phyloP scores from a whole-genome alignment of 768 basidiomycete genomes.

The Imleria badia region DNA sequence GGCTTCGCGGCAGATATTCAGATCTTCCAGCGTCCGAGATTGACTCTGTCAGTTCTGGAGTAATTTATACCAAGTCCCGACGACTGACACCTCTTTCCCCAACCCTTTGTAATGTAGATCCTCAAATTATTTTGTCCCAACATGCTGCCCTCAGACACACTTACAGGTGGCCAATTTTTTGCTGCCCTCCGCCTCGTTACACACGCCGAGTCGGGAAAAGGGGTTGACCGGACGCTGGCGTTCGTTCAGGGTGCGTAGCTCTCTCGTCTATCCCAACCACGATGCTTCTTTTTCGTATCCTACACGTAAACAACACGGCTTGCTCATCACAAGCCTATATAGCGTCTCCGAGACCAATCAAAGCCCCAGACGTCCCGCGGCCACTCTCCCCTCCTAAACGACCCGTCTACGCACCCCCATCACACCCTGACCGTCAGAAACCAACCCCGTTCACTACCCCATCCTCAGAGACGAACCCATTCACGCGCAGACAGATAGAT shows the following conservation, averaged over 20 bases:
- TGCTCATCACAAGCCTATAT: conserved; percentile 9
- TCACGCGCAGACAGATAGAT: conserved; percentile 24
- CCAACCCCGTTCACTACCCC: conserved; percentile 19
- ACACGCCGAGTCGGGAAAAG: conserved; percentile 60
- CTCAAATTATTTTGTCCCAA: conserved; percentile 62
- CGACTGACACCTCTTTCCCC: conserved; percentile 1
- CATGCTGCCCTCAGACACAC: conserved; percentile 48
- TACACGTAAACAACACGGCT: neutral
- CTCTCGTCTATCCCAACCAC: neutral
- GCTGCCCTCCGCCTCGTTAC: conserved; percentile 66
- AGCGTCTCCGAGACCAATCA: conserved; percentile 22
- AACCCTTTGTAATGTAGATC: conserved; percentile 46
- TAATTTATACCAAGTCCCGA: neutral
- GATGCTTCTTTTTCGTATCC: neutral
- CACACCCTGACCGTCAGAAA: conserved; percentile 29
- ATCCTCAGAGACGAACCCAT: conserved; percentile 31
- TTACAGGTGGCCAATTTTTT: conserved; percentile 75
- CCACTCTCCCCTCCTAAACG: conserved; percentile 25
- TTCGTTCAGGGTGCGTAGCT: conserved; percentile 67
- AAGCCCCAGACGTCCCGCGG: conserved; percentile 1
- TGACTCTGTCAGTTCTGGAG: conserved; percentile 51
- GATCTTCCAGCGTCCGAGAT: conserved; percentile 50
- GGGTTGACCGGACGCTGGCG: conserved; percentile 62
- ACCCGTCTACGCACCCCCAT: conserved; percentile 24
- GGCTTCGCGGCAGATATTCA: conserved; percentile 71